These are phyloP conservation scores for Leccinellum luteum DNA, from an alignment of 768 basidiomycete species.

Conservation along the genomic window DNA sequence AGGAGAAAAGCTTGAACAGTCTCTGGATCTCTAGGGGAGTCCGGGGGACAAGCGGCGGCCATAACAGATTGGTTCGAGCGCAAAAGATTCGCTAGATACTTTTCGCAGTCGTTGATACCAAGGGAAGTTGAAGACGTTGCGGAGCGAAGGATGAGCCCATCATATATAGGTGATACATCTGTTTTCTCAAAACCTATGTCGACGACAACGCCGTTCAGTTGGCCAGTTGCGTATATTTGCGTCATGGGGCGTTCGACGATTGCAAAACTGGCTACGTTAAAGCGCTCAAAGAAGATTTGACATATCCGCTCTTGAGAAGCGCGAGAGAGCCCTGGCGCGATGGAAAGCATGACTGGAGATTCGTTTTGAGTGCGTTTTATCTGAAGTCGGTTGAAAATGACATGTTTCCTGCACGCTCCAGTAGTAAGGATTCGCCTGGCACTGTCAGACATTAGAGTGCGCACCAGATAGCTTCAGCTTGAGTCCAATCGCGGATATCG, in stretches of 20 bases:
- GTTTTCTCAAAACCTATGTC: constrained; percentile 78
- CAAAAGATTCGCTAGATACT: constrained; percentile 72
- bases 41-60: constrained; percentile 53
- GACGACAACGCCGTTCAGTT: constrained; percentile 70
- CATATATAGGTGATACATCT: constrained; percentile 75
- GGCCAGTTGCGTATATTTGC: constrained; percentile 76
- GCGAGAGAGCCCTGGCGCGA: constrained; percentile 64
- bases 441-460: neutral
- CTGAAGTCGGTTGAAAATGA: constrained; percentile 71
- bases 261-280: constrained; percentile 82
- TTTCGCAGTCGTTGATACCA: constrained; percentile 70
- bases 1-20: constrained; percentile 50
- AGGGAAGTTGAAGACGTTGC: constrained; percentile 57
- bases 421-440: constrained; percentile 4
- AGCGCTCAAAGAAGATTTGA: constrained; percentile 88
- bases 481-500: constrained; percentile 72
- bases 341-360: constrained; percentile 76
- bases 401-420: constrained; percentile 64
- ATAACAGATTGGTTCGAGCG: constrained; percentile 66
- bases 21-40: constrained; percentile 44
- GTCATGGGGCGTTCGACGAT: constrained; percentile 82
- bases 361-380: constrained; percentile 84
- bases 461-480: constrained; percentile 88
- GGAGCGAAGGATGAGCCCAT: constrained; percentile 59
- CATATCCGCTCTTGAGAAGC: constrained; percentile 68